A percentile compares a stretch with the other conserved stretches of the same genome.
Conservation (phyloP, 768 basidiomycete genomes). For the Trametes sanguinea region DNA sequence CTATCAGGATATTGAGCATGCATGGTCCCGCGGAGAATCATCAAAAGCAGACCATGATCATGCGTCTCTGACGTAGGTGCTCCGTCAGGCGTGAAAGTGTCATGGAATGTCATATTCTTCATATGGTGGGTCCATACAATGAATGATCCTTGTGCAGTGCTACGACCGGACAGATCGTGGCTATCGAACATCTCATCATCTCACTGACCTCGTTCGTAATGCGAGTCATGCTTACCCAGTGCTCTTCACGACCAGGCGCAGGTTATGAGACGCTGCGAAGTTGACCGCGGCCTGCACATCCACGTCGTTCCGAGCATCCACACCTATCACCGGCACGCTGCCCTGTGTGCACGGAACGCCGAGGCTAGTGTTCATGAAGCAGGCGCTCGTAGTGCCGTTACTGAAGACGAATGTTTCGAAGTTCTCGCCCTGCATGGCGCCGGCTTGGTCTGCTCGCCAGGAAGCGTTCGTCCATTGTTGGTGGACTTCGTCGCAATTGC, state of each 20-base stretch:
- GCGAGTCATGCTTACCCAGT: constrained; percentile 20
- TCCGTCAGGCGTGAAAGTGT: constrained; percentile 38
- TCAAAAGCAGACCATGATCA: constrained; percentile 19
- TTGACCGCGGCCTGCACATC: constrained; percentile 29
- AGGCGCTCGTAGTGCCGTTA: constrained; percentile 52
- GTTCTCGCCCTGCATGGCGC: constrained; percentile 40
- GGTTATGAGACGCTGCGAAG: constrained; percentile 30
- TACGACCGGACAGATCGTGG: constrained; percentile 29
- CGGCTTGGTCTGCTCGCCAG: constrained; percentile 46
- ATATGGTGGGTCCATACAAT: constrained; percentile 45
- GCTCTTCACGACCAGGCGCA: constrained; percentile 34
- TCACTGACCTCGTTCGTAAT: neutral
- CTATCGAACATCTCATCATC: neutral
- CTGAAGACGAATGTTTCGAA: constrained; percentile 38
- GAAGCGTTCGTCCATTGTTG: constrained; percentile 34
- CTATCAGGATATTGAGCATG: constrained; percentile 16
- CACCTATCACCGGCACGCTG: constrained; percentile 40
- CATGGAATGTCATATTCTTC: constrained; percentile 39
- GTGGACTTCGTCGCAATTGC: constrained; percentile 38
- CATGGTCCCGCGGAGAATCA: constrained; percentile 1
- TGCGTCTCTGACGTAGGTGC: constrained; percentile 15
- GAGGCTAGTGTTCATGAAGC: constrained; percentile 48
- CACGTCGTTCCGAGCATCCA: constrained; percentile 31
- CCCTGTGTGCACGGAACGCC: constrained; percentile 47
- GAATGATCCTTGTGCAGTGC: constrained; percentile 27